A percentile compares a stretch with the other conserved stretches of the same genome.
These are phyloP conservation scores for Ogataea degrootiae DNA, from an alignment of 805 yeast genomes.

Conservation along the genomic window DNA sequence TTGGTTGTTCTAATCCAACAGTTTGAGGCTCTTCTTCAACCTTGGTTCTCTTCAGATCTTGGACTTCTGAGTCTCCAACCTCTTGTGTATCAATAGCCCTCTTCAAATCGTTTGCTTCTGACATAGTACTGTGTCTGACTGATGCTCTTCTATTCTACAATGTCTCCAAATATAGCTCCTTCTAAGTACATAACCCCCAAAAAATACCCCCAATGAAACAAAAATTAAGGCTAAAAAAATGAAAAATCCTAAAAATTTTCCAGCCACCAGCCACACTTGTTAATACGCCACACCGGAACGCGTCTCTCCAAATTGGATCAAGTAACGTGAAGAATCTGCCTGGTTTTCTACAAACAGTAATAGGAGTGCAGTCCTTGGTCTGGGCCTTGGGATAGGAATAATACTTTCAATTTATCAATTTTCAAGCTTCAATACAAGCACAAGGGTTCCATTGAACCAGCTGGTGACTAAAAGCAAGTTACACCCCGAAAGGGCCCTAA, in stretches of 20 bases:
- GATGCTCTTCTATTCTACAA: neutral
- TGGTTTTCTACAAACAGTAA: no score
- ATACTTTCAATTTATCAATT: no score
- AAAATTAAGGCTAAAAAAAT: neutral
- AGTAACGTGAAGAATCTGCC: no score
- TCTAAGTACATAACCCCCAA: neutral
- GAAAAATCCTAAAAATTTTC: neutral
- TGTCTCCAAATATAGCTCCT: no score
- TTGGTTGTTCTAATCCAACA: neutral
- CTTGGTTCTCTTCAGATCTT: constrained; percentile 1
- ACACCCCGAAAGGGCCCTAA: no score
- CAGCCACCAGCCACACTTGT: neutral
- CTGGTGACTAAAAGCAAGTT: no score
- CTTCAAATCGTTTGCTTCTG: constrained; percentile 5
- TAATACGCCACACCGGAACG: neutral
- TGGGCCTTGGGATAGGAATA: no score
- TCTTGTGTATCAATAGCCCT: constrained; percentile 1
- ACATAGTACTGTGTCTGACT: neutral
- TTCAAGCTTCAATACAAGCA: no score
- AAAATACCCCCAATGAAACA: neutral
- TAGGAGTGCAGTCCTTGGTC: no score
- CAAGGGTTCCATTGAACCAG: no score
- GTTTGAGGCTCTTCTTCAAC: constrained; percentile 4
- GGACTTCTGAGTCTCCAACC: neutral
- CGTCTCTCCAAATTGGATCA: neutral